Percentiles rank a stretch among this genome's conserved stretches.
Conservation (phyloP, 805 yeast genomes). For the Torulaspora microellipsoides region DNA sequence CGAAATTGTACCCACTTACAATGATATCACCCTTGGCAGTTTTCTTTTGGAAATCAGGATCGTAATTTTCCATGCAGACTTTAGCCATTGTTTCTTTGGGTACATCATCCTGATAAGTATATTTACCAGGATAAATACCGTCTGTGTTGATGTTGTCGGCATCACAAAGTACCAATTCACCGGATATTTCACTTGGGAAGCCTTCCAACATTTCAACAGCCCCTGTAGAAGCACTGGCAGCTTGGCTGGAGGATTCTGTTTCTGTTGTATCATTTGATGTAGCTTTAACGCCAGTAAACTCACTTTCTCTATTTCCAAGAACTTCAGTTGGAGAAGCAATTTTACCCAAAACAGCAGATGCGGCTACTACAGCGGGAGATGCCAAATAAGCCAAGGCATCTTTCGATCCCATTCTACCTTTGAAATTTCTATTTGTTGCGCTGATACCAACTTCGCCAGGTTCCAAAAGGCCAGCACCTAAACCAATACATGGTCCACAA, state of each 20-base stretch:
- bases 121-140: constrained; percentile 98
- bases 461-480: constrained; percentile 88
- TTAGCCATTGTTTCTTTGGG: constrained; percentile 95
- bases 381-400: constrained; percentile 95
- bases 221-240: constrained; percentile 35
- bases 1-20: constrained; percentile 90
- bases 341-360: constrained; percentile 92
- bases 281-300: constrained; percentile 45
- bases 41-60: constrained; percentile 76
- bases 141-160: constrained; percentile 97
- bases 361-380: constrained; percentile 98
- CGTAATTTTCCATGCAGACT: constrained; percentile 99
- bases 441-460: constrained; percentile 98
- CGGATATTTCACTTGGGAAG: constrained; percentile 83
- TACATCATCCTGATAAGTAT: constrained; percentile 97
- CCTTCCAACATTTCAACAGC: constrained; percentile 79
- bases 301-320: constrained; percentile 51
- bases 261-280: constrained; percentile 26
- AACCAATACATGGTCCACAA: constrained; percentile 98
- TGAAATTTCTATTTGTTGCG: constrained; percentile 97
- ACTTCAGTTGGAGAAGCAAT: constrained; percentile 92
- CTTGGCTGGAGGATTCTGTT: constrained; percentile 30
- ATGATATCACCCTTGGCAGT: constrained; percentile 85
- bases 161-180: constrained; percentile 92
- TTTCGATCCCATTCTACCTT: constrained; percentile 98